Evolutionary conservation across 2,329 filamentous ascomycete genomes (phyloP).

Genomic region (Aspergillus viridinutans): DNA sequence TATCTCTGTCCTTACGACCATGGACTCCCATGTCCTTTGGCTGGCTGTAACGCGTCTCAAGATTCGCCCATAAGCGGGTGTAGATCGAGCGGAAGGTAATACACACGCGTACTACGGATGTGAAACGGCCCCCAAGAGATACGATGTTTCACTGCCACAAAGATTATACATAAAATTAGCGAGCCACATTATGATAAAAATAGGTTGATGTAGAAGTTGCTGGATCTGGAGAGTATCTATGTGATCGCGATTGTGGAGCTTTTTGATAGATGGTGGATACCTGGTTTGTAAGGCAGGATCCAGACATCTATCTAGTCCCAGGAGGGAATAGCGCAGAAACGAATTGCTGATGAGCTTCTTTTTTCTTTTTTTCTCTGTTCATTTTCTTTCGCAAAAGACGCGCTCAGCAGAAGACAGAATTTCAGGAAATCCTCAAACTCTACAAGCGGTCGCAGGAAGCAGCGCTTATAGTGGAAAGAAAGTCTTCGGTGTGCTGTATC

Average conservation of each 20-base stretch:
- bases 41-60: conserved; percentile 7
- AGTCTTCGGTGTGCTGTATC: not conserved
- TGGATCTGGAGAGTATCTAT: not conserved
- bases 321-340: conserved; percentile 8
- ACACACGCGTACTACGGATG: not conserved
- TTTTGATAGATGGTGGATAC: conserved; percentile 1
- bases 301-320: conserved; percentile 1
- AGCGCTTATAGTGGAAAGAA: not conserved
- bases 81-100: not conserved
- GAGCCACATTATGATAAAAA: not conserved
- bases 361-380: conserved; percentile 11
- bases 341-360: conserved; percentile 2
- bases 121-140: not conserved
- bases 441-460: not conserved
- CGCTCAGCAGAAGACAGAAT: conserved; percentile 6
- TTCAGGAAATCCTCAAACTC: not conserved
- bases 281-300: conserved; percentile 13
- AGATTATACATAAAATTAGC: not conserved
- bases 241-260: not conserved
- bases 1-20: conserved; percentile 3
- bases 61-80: not conserved
- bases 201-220: not conserved
- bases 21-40: conserved; percentile 2
- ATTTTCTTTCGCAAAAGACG: conserved; percentile 6
- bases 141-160: not conserved